Evolutionary conservation across 441 rosid genomes (phyloP).

Genomic region (Bocquillonia castaneifolia): DNA sequence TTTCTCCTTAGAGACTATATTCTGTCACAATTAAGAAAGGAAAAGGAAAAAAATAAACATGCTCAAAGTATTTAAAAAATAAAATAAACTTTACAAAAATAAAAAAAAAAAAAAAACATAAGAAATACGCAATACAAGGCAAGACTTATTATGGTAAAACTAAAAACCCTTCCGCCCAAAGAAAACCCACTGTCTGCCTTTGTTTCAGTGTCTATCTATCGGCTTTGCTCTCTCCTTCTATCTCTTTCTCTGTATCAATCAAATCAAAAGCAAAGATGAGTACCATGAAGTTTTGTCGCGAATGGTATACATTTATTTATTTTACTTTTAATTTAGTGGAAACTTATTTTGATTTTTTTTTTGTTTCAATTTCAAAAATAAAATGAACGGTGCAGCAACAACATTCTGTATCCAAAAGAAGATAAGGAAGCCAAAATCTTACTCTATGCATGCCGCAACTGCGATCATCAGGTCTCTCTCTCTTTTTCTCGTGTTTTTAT

Average conservation of each 20-base stretch:
- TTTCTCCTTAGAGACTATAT: too few species aligned
- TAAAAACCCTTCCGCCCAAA: too few species aligned
- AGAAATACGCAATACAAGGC: too few species aligned
- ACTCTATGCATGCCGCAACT: conserved; percentile 84
- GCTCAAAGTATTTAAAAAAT: too few species aligned
- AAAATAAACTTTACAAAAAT: too few species aligned
- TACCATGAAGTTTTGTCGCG: conserved; percentile 86
- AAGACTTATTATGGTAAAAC: too few species aligned
- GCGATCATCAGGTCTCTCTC: conserved; percentile 71
- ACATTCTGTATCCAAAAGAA: conserved; percentile 77
- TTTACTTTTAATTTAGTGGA: background rate
- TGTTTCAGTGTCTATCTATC: background rate
- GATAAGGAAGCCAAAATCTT: conserved; percentile 61
- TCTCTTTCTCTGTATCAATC: background rate
- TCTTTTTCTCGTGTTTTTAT: background rate
- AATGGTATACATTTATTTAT: conserved; percentile 38
- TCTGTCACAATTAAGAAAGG: too few species aligned
- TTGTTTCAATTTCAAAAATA: background rate
- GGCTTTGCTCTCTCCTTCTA: background rate
- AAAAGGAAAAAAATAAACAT: too few species aligned
- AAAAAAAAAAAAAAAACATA: too few species aligned
- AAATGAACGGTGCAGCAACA: conserved; percentile 68
- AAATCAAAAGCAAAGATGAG: conserved; percentile 50
- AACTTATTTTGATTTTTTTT: background rate
- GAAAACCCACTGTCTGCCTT: background rate